phyloP scores from a whole-genome alignment of 768 basidiomycete genomes.

The Mycena rebaudengoi region DNA sequence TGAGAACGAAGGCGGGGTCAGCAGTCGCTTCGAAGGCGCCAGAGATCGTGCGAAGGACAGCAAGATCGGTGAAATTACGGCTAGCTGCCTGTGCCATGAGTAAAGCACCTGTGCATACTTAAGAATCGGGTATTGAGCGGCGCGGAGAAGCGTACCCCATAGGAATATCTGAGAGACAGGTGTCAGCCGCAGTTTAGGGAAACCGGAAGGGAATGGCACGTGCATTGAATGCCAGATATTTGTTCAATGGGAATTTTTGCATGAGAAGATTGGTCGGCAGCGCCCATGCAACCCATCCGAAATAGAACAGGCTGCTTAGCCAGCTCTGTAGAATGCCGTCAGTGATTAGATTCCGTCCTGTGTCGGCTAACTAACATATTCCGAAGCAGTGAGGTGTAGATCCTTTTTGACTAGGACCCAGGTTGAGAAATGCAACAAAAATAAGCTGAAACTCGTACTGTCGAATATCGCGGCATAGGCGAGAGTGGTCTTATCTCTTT shows the following conservation, averaged over 20 bases:
- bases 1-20: slow-evolving; percentile 41
- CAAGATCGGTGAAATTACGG: slow-evolving; percentile 45
- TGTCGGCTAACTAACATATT: slow-evolving; percentile 39
- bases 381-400: slow-evolving; percentile 37
- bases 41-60: slow-evolving; percentile 46
- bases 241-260: slow-evolving; percentile 47
- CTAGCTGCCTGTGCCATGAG: slow-evolving; percentile 51
- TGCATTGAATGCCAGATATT: slow-evolving; percentile 50
- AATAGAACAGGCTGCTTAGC: slow-evolving; percentile 46
- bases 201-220: slow-evolving; percentile 5
- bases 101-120: slow-evolving; percentile 36
- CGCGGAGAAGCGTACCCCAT: slow-evolving; percentile 48
- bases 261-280: slow-evolving; percentile 51
- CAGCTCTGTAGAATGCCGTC: slow-evolving; percentile 25
- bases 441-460: slow-evolving; percentile 13
- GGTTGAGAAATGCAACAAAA: not conserved
- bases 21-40: slow-evolving; percentile 44
- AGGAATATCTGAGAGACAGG: slow-evolving; percentile 17
- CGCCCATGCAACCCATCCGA: slow-evolving; percentile 49
- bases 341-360: not conserved
- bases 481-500: slow-evolving; percentile 35
- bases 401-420: slow-evolving; percentile 31
- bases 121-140: not conserved
- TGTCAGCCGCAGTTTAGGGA: not conserved
- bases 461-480: slow-evolving; percentile 41